Percentiles rank a stretch among this genome's conserved stretches.
Conservation (phyloP, 768 basidiomycete genomes). For the Psilocybe tampanensis region DNA sequence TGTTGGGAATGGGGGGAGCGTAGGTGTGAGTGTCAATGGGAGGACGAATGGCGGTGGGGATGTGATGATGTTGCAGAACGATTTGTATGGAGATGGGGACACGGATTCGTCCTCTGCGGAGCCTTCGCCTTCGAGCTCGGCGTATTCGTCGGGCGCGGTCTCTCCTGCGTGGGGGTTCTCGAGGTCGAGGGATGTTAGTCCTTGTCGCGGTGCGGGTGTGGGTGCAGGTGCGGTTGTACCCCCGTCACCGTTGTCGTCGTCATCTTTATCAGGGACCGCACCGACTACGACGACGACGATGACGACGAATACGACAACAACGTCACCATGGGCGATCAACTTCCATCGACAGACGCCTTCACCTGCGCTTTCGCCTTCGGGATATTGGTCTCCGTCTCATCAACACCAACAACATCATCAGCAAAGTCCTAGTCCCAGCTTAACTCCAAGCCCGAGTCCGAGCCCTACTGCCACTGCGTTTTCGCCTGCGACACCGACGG, state of each 20-base stretch:
- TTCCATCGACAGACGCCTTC: slow-evolving; percentile 15
- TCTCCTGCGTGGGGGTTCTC: neutral
- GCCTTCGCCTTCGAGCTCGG: neutral
- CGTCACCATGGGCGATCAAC: slow-evolving; percentile 9
- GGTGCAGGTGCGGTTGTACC: neutral
- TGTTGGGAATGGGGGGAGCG: too few relatives aligned
- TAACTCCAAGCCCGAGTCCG: neutral
- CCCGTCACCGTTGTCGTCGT: neutral
- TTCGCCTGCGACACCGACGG: neutral
- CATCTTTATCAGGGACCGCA: too few relatives aligned
- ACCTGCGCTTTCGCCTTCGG: slow-evolving; percentile 11
- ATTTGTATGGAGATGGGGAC: slow-evolving; percentile 2
- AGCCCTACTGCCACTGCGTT: neutral
- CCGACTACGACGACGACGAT: neutral
- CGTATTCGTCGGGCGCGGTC: neutral
- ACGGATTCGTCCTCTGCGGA: neutral
- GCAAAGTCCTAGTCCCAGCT: too few relatives aligned
- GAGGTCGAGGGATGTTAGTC: neutral
- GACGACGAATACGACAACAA: neutral
- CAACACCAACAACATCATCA: too few relatives aligned
- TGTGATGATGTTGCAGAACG: neutral
- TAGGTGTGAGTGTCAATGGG: too few relatives aligned
- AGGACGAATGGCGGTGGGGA: neutral
- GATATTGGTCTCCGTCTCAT: too few relatives aligned
- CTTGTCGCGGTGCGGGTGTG: neutral